Conservation (phyloP, 768 basidiomycete genomes). For the Rhodotorula toruloides region DNA sequence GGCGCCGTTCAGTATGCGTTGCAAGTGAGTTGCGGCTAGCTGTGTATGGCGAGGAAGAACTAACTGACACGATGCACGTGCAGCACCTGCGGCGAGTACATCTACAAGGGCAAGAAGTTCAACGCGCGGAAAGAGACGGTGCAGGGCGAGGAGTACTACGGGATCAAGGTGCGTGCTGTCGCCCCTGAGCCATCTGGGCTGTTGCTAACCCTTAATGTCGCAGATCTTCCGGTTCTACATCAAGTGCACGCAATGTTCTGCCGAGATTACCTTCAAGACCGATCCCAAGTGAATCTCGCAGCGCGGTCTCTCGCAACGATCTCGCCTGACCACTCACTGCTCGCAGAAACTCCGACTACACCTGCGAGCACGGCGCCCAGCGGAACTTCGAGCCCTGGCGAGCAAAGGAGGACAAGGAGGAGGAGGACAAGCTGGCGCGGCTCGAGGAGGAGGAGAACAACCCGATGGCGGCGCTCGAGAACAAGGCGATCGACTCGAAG, state of each 20-base stretch:
- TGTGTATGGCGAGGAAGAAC: no score
- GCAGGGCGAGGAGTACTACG: conserved; percentile 92
- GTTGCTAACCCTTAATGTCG: no score
- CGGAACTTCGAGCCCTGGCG: conserved; percentile 98
- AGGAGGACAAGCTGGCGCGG: conserved; percentile 76
- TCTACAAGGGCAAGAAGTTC: conserved; percentile 99
- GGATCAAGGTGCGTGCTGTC: conserved; percentile 78
- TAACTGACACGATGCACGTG: conserved; percentile 46
- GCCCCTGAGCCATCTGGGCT: no score
- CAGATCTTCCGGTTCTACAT: conserved; percentile 48
- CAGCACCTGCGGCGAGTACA: conserved; percentile 95
- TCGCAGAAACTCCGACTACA: conserved; percentile 76
- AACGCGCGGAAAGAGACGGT: conserved; percentile 98
- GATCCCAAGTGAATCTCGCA: conserved; percentile 69
- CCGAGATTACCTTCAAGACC: conserved; percentile 99
- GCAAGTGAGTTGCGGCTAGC: conserved; percentile 53
- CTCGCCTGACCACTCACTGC: conserved; percentile 37
- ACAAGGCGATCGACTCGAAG: conserved; percentile 83
- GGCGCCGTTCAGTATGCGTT: conserved; percentile 94
- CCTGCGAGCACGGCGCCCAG: conserved; percentile 91
- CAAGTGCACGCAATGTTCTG: conserved; percentile 77
- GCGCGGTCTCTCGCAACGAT: background rate
- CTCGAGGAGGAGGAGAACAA: conserved; percentile 86
- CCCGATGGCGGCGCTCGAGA: conserved; percentile 94
- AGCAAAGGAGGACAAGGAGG: conserved; percentile 59